Evolutionary conservation across 805 yeast genomes (phyloP), one percentile per base, ranked within the genome.

Genomic region (Scheffersomyces ergatensis): DNA sequence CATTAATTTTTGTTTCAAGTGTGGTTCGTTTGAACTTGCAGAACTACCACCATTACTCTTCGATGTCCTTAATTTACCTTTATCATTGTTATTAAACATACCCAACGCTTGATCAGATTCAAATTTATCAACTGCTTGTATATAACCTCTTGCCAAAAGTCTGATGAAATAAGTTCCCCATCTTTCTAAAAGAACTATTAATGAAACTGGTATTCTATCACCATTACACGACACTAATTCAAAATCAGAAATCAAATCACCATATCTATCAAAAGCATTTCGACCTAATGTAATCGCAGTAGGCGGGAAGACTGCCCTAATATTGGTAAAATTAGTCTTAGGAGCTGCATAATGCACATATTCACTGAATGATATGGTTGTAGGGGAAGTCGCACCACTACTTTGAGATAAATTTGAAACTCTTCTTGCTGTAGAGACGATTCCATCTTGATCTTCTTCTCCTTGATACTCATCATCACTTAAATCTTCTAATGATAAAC

Each of bases 281-380:
- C 87, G 75, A 3, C 93, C 93, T 33, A 86, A 62, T 0, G 90
- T 85, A 44, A 85, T 82, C 0, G 93, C 89, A 40, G 83, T 79
- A 1, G 88, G 81, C 2, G 90, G 88, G 50, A 85, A 82, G 0
- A 83, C 84, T 1, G 89, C 80, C 34, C 81, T 65, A 30, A 83
- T 77, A 1, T 85, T 80, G 19, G 85, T 78, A 49, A 82, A 74
- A 43, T 80, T 82, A 6, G 78, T 67, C 21, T 81, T 79, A 1
- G 92, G 92, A 0, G 90, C 87, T 20, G 83, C 80, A 57, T 85
- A 85, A 49, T 82, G 80, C 14, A 87, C 83, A 52, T 85, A 86
- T 24, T 80, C 87, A 38, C 77, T 84, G 55, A 85, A 85, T 34
- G 76, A 70, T 30, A 63, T 65, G 12, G 63, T 45, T 9, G 55